Evolutionary conservation across 73 alveolate genomes (phyloP).

Genomic region (Paramecium octaurelia): DNA sequence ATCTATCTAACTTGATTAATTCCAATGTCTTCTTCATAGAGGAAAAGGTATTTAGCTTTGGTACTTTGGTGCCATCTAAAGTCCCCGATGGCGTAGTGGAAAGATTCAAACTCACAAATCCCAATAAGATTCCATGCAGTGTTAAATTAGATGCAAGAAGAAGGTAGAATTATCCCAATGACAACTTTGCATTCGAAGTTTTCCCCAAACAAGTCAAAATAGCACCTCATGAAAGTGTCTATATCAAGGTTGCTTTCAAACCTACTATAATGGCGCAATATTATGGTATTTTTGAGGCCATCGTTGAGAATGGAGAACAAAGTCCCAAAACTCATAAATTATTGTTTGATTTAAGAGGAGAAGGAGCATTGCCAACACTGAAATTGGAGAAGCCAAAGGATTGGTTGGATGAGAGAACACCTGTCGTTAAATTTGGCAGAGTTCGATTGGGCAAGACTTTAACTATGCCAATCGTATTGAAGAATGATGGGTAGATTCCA

Average conservation of each 20-base stretch:
- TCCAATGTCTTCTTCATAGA: constrained; percentile 91
- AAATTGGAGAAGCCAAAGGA: constrained; percentile 90
- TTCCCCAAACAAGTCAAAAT: constrained; percentile 84
- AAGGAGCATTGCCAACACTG: constrained; percentile 98
- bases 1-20: constrained; percentile 84
- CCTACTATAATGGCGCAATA: constrained; percentile 96
- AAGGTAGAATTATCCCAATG: constrained; percentile 93
- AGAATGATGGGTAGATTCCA: constrained; percentile 96
- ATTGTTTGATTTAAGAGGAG: constrained; percentile 97
- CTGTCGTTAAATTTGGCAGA: constrained; percentile 89
- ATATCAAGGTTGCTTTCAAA: constrained; percentile 93
- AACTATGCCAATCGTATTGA: constrained; percentile 80
- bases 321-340: constrained; percentile 88
- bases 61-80: constrained; percentile 95
- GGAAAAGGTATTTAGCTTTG: constrained; percentile 97
- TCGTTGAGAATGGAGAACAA: constrained; percentile 96
- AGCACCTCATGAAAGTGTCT: constrained; percentile 95
- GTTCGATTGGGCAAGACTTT: constrained; percentile 88
- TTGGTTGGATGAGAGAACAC: constrained; percentile 92
- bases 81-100: constrained; percentile 97
- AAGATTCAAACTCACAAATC: constrained; percentile 96
- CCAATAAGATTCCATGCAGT: constrained; percentile 79
- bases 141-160: constrained; percentile 82
- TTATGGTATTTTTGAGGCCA: constrained; percentile 97
- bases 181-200: constrained; percentile 97